Conservation (phyloP, 805 yeast species). For the Metschnikowia gruessii region DNA sequence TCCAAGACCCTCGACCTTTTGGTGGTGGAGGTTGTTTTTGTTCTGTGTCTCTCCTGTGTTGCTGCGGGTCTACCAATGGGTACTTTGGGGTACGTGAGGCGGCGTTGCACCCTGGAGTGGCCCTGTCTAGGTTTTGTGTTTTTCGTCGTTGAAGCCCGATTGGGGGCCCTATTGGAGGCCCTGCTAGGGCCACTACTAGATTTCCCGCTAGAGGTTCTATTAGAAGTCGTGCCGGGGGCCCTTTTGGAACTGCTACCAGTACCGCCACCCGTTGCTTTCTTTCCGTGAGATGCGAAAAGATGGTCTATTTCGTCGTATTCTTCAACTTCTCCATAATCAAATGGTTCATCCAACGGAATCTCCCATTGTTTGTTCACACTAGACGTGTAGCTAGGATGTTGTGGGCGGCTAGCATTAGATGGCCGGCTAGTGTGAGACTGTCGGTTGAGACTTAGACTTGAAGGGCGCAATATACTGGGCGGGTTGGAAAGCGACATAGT, state of each 20-base stretch:
- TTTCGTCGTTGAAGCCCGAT: neutral
- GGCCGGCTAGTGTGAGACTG: too few relatives aligned
- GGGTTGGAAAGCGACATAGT: neutral
- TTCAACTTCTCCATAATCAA: slow-evolving; percentile 2
- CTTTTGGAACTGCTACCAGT: neutral
- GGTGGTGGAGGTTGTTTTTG: neutral
- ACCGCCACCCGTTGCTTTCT: neutral
- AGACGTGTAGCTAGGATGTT: too few relatives aligned
- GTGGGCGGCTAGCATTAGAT: too few relatives aligned
- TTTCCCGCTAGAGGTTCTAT: too few relatives aligned
- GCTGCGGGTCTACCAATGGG: slow-evolving; percentile 4
- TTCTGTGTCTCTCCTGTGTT: neutral
- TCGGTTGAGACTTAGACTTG: too few relatives aligned
- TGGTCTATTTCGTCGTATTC: slow-evolving; percentile 14
- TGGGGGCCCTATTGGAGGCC: neutral
- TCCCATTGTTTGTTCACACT: too few relatives aligned
- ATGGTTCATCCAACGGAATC: neutral
- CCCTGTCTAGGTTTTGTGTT: neutral
- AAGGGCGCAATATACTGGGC: too few relatives aligned
- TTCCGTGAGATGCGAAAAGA: slow-evolving; percentile 5
- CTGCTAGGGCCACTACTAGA: too few relatives aligned
- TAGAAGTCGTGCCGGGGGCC: too few relatives aligned
- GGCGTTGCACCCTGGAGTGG: neutral
- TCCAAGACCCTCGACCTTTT: neutral
- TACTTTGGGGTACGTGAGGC: neutral